Base-by-base conservation (phyloP, 768 basidiomycete species). In the Termitomyces sp. region DNA sequence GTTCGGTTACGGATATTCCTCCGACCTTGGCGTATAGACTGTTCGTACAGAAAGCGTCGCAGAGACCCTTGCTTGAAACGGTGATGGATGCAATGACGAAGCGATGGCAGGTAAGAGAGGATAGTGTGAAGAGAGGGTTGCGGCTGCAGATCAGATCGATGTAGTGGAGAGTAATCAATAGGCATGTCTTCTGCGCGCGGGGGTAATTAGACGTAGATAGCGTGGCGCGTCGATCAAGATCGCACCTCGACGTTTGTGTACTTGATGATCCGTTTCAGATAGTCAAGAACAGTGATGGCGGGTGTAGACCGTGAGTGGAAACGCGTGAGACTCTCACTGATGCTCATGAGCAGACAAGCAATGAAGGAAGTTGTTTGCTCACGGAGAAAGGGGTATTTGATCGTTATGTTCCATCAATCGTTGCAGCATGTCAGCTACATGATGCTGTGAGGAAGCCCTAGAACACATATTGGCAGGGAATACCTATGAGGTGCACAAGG, bases 351-450 rank as follows among this genome's bases (percentile, higher is more conserved):
- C 67, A 58, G 54, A 57, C 63, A 42, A 42, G 30, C 37, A 33
- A 42, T 8, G 34, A 58, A 27, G 61, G 65, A 69, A 63, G 41
- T 62, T 58, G 59, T 62, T 49, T 58, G 78, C 84, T 67, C 78
- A 93, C 85, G 93, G 88, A 41, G 87, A 86, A 62, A 98, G 79
- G 58, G 93, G 90, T 72, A 99, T 94, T 70, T 84, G 86, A 78
- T 99, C 96, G 80, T 99, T 99, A 83, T 97, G 93, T 56, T 82
- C 78, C 75, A 97, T 95, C 67, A 99, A 79, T 63, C 95, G 90
- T 69, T 95, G 86, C 66, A 99, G 85, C 95, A 98, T 98, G 75
- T 95, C 91, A 67, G 93, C 94, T 95, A 72, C 31, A 71, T 41
- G 57, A 59, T 62, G 60, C 68, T 63, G 53, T 53, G 48, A 51